These are phyloP conservation scores for Penicillium turbatum DNA, from an alignment of 495 filamentous ascomycete species.

Conservation along the genomic window DNA sequence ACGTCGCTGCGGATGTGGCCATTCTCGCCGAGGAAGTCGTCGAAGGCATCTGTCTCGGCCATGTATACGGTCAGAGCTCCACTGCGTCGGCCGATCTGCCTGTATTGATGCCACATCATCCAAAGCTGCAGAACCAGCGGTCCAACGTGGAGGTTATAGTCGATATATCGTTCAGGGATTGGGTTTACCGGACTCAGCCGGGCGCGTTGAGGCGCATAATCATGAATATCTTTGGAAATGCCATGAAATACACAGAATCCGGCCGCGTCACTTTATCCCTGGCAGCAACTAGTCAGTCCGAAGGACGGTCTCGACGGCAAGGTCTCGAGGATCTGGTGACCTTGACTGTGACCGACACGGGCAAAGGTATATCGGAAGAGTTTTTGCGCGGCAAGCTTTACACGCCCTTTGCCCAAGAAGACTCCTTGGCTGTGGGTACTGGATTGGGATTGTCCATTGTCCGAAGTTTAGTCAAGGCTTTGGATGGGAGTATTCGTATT, in stretches of 20 bases:
- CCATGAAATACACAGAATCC: slow-evolving; percentile 69
- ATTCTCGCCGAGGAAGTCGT: slow-evolving; percentile 48
- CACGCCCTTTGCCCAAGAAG: slow-evolving; percentile 73
- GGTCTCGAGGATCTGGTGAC: slow-evolving; percentile 39
- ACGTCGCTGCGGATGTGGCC: slow-evolving; percentile 40
- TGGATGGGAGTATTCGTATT: slow-evolving; percentile 52
- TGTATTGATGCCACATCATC: slow-evolving; percentile 13
- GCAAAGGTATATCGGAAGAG: slow-evolving; percentile 69
- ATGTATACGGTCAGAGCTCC: slow-evolving; percentile 38
- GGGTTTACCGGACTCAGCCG: slow-evolving; percentile 63
- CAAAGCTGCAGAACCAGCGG: slow-evolving; percentile 5
- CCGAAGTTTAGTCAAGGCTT: slow-evolving; percentile 48
- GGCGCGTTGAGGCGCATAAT: slow-evolving; percentile 70
- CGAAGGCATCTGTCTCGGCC: slow-evolving; percentile 51
- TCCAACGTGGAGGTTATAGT: slow-evolving; percentile 54
- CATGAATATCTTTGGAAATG: slow-evolving; percentile 80
- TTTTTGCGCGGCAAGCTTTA: slow-evolving; percentile 66
- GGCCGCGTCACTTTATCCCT: slow-evolving; percentile 63
- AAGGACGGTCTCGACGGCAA: slow-evolving; percentile 31
- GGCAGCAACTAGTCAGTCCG: slow-evolving; percentile 39
- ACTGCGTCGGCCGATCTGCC: slow-evolving; percentile 26
- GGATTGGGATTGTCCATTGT: slow-evolving; percentile 53
- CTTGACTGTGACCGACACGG: slow-evolving; percentile 60
- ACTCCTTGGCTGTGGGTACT: slow-evolving; percentile 53
- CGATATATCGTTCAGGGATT: slow-evolving; percentile 58